Evolutionary conservation across 495 filamentous ascomycete genomes (phyloP), one percentile per base, ranked within the genome.

Genomic region (Neurospora sp.): DNA sequence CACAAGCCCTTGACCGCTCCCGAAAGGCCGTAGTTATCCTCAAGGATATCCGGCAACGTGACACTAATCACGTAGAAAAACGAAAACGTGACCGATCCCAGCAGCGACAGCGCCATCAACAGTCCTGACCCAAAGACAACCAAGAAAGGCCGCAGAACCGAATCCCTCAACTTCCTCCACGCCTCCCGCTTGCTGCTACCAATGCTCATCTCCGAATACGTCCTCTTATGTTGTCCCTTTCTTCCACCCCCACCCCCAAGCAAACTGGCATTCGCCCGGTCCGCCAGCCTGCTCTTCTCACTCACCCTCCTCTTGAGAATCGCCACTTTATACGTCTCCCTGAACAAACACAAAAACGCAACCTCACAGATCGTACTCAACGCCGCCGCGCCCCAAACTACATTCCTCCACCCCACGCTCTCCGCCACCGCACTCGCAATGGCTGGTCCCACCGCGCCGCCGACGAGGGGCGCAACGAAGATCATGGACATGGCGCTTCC

Each of bases 391-490:
- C 86, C 84, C 85, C 81, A 90, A 44, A 88, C 81, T 1, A 85
- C 88, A 74, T 78, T 86, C 71, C 84, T 85, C 89, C 86, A 92
- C 42, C 86, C 89, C 16, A 83, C 75, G 0, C 75, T 86, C 75
- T 91, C 84, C 41, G 92, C 87, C 14, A 92, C 82, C 5, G 86
- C 83, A 16, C 87, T 88, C 12, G 88, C 86, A 18, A 92, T 83
- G 11, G 89, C 86, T 6, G 92, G 85, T 0, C 90, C 90, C 18
- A 90, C 72, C 11, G 88, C 88, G 2, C 84, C 84, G 10, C 84
- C 84, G 7, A 84, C 70, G 14, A 87, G 74, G 12, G 85, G 85
- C 18, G 85, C 84, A 1, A 87, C 77, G 41, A 83, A 86, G 31
- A 88, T 77, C 35, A 84, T 44, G 46, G 80, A 83, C 81, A 89